Base-by-base conservation (phyloP, 495 filamentous ascomycete genomes). In the Hyaloscypha variabilis region DNA sequence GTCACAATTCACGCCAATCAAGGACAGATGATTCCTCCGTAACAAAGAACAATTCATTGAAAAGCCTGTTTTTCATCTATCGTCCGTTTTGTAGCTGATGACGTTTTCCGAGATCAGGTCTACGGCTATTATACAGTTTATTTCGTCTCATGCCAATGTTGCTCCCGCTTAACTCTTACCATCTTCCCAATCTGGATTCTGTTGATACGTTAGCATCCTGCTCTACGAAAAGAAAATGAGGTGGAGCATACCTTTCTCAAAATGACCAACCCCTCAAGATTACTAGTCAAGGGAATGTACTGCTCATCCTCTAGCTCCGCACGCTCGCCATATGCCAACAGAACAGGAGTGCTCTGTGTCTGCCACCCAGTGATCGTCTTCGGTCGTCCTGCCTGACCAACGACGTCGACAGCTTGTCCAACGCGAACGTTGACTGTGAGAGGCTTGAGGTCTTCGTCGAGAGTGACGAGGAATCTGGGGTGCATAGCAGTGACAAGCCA, bases 281-380 rank as follows among this genome's bases (percentile, higher is more conserved):
- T 96, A 81, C 86, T 94, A 70, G 88, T 94, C 69, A 97, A 80
- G 76, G 89, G 90, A 61, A 97, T 88, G 71, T 98, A 99, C 77
- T 98, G 87, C 81, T 99, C 95, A 73, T 98, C 96, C 76, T 99
- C 95, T 57, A 99, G 77, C 81, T 99, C 95, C 50, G 95, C 95
- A 71, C 95, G 82, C 82, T 99, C 95, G 17, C 95, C 96, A 76
- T 97, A 87, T 10, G 92, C 87, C 73, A 99, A 80, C 62, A 99
- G 81, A 58, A 99, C 95, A 3, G 95, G 95, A 23, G 95, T 98
- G 79, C 91, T 97, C 79, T 99, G 95, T 65, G 95, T 99, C 80
- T 99, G 95, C 95, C 95, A 99, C 46, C 95, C 95, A 19, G 95
- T 99, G 69, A 99, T 99, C 3, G 96, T 97, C 88, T 97, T 99